A percentile compares a stretch with the other conserved stretches of the same genome.
These are phyloP conservation scores for Artemisia argyi DNA, from an alignment of 129 eudicot species.

Conservation along the genomic window DNA sequence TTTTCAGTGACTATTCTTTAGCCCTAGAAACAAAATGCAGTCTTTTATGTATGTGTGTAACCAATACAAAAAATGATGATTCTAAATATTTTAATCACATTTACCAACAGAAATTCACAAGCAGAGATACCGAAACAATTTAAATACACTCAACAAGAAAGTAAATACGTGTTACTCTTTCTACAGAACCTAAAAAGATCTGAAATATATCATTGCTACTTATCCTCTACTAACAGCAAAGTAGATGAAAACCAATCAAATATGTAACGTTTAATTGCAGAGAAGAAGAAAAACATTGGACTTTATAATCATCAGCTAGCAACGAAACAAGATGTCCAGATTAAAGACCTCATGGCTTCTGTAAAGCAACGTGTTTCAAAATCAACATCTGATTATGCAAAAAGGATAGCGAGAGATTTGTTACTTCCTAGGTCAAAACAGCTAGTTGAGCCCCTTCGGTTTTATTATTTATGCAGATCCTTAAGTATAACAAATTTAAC, in stretches of 20 bases:
- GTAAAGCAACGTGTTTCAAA: background rate
- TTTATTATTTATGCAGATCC: background rate
- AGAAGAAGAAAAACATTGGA: background rate
- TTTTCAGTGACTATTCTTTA: slow-evolving; percentile 6
- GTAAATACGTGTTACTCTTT: slow-evolving; percentile 1
- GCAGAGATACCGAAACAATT: background rate
- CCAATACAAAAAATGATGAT: background rate
- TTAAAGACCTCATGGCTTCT: background rate
- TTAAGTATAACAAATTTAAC: background rate
- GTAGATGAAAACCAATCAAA: background rate
- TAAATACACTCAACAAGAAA: slow-evolving; percentile 4
- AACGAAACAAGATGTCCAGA: background rate
- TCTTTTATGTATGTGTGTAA: slow-evolving; percentile 3
- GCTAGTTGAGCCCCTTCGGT: background rate
- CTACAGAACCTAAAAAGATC: slow-evolving; percentile 12
- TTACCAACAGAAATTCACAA: background rate
- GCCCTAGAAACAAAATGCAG: slow-evolving; percentile 6
- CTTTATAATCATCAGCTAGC: background rate
- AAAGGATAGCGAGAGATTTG: background rate
- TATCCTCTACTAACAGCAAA: slow-evolving; percentile 4
- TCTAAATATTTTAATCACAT: background rate
- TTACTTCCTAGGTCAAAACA: background rate
- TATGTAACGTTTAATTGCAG: background rate
- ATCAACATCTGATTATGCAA: background rate
- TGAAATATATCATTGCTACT: background rate